A percentile compares a stretch with the other conserved stretches of the same genome.
Conservation (phyloP, 2,329 filamentous ascomycete genomes). For the Cercospora sp. region DNA sequence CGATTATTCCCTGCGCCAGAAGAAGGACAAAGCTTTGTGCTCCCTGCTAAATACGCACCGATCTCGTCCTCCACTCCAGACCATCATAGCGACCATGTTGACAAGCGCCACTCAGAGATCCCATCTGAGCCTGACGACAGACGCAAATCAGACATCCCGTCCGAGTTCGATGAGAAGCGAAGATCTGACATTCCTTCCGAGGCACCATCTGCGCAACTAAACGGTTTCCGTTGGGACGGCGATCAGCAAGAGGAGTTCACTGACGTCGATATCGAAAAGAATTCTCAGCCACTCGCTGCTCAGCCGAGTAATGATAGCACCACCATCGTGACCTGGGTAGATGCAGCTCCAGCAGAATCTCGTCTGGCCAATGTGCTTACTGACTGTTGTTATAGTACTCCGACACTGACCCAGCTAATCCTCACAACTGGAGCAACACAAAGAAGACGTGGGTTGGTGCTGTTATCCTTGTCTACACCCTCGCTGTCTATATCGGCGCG, state of each 20-base stretch:
- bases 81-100: not conserved
- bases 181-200: not conserved
- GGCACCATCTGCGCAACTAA: not conserved
- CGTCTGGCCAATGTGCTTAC: not conserved
- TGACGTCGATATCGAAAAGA: not conserved
- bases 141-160: not conserved
- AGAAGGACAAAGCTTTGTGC: conserved; percentile 11
- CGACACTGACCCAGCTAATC: conserved; percentile 36
- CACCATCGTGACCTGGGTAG: conserved; percentile 30
- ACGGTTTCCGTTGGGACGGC: not conserved
- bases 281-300: not conserved
- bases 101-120: not conserved
- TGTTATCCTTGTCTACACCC: conserved; percentile 54
- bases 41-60: conserved; percentile 7
- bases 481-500: conserved; percentile 57
- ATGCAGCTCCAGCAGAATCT: not conserved
- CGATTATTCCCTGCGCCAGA: conserved; percentile 12
- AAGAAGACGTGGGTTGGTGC: conserved; percentile 33
- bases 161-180: not conserved
- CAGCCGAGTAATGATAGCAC: not conserved
- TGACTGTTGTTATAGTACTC: conserved; percentile 37
- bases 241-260: not conserved
- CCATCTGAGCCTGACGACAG: not conserved
- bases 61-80: not conserved
- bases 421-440: conserved; percentile 34